Conservation (phyloP, 768 basidiomycete species). For the Xerocomellus amylosporus region DNA sequence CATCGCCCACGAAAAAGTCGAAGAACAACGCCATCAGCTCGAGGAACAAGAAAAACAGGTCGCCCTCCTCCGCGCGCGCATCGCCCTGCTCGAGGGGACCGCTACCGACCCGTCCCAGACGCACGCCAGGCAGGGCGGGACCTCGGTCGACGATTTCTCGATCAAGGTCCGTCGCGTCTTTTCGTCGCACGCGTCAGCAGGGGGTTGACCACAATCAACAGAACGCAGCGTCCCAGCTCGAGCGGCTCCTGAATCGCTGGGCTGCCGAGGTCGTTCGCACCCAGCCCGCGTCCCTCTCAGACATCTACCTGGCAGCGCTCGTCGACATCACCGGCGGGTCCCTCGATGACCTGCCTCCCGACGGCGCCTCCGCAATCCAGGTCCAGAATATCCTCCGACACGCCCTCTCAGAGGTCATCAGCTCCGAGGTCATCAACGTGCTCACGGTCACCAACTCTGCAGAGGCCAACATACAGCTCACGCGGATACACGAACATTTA, state of each 20-base stretch:
- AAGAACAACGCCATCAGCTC: conserved; percentile 73
- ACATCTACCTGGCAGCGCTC: conserved; percentile 57
- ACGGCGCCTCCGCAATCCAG: conserved; percentile 58
- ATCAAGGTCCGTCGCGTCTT: conserved; percentile 57
- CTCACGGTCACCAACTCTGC: conserved; percentile 82
- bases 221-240: conserved; percentile 81
- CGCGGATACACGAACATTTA: conserved; percentile 84
- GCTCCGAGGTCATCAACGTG: conserved; percentile 82
- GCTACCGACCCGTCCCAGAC: conserved; percentile 38
- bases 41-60: conserved; percentile 85
- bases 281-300: conserved; percentile 51
- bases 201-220: conserved; percentile 23
- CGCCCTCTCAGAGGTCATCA: conserved; percentile 69
- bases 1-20: conserved; percentile 87
- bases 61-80: conserved; percentile 65
- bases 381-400: conserved; percentile 80
- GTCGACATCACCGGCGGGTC: conserved; percentile 48
- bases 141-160: conserved; percentile 82
- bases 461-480: conserved; percentile 81
- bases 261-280: conserved; percentile 68
- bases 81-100: conserved; percentile 68
- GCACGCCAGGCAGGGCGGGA: conserved; percentile 43
- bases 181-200: not conserved
- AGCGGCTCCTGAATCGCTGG: conserved; percentile 84
- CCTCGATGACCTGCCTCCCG: conserved; percentile 41